Evolutionary conservation across 2,329 filamentous ascomycete genomes (phyloP).

Genomic region (Fusarium sp.): DNA sequence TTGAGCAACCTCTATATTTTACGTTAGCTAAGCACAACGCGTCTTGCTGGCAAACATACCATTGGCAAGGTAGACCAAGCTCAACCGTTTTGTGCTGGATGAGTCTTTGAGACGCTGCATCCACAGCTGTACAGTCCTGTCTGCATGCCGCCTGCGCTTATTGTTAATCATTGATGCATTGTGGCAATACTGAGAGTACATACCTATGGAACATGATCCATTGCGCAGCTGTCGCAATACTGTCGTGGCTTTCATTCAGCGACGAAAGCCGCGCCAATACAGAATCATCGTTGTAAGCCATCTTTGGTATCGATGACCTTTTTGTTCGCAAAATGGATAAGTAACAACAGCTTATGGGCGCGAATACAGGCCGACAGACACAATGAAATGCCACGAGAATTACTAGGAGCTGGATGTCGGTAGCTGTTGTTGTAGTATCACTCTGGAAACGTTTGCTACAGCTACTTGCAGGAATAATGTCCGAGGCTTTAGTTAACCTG

Average conservation of each 20-base stretch:
- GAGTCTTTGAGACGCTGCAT: constrained; percentile 90
- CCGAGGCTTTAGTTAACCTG: constrained; percentile 37
- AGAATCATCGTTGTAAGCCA: constrained; percentile 97
- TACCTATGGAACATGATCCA: constrained; percentile 99
- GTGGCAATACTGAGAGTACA: constrained; percentile 15
- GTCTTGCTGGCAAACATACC: constrained; percentile 65
- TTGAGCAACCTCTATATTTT: constrained; percentile 84
- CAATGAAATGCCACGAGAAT: constrained; percentile 29
- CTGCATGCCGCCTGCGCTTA: constrained; percentile 81
- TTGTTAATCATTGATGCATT: constrained; percentile 10
- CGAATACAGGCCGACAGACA: constrained; percentile 10
- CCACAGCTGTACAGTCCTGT: constrained; percentile 93
- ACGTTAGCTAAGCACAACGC: background rate
- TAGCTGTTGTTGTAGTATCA: constrained; percentile 48
- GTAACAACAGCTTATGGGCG: constrained; percentile 5
- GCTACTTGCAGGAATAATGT: constrained; percentile 46
- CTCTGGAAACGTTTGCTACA: constrained; percentile 49
- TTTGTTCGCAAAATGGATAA: constrained; percentile 2
- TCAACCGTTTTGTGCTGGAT: constrained; percentile 85
- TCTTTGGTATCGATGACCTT: constrained; percentile 54
- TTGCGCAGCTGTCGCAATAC: constrained; percentile 95
- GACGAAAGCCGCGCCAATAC: constrained; percentile 95
- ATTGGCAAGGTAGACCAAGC: constrained; percentile 94
- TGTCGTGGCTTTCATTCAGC: constrained; percentile 97
- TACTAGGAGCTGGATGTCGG: constrained; percentile 39